A percentile compares a stretch with the other conserved stretches of the same genome.
phyloP scores from a whole-genome alignment of 192 early-diverging fungal genomes.

The Coemansia sp. region DNA sequence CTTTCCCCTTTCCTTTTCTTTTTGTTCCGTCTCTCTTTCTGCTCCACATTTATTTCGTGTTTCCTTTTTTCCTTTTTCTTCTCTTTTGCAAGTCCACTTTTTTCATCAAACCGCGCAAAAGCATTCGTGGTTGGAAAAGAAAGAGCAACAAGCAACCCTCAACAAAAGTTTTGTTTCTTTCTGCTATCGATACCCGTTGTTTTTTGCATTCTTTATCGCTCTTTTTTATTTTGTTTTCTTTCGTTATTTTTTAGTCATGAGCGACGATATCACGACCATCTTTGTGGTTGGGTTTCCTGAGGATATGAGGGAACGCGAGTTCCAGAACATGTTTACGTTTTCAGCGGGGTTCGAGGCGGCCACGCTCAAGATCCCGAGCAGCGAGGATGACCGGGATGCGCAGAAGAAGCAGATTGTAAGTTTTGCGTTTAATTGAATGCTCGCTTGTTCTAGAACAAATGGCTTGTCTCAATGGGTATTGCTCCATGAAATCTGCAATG shows the following conservation, averaged over 20 bases:
- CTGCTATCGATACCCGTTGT: neutral
- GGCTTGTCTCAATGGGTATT: neutral
- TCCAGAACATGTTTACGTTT: slow-evolving; percentile 99
- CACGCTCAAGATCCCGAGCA: slow-evolving; percentile 82
- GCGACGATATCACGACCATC: slow-evolving; percentile 96
- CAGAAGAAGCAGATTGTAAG: slow-evolving; percentile 88
- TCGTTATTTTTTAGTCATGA: slow-evolving; percentile 27
- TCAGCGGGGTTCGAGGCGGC: slow-evolving; percentile 97
- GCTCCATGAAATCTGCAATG: neutral
- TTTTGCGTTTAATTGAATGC: slow-evolving; percentile 19
- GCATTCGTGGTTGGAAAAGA: neutral
- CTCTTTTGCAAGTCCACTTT: neutral
- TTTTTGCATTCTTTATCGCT: slow-evolving; percentile 14
- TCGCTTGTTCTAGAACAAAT: neutral
- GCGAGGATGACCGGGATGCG: slow-evolving; percentile 60
- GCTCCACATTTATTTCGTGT: slow-evolving; percentile 10
- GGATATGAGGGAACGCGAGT: slow-evolving; percentile 98
- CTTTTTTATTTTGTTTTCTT: slow-evolving; percentile 15
- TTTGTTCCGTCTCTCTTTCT: slow-evolving; percentile 1
- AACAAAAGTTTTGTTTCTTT: neutral
- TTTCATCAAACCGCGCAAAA: neutral
- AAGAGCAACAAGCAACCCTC: neutral
- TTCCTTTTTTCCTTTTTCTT: slow-evolving; percentile 12
- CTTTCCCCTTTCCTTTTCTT: neutral
- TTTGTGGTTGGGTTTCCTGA: slow-evolving; percentile 99